These are phyloP conservation scores for Magnaporthiopsis poae DNA, from an alignment of 2,329 filamentous ascomycete species.

Conservation along the genomic window DNA sequence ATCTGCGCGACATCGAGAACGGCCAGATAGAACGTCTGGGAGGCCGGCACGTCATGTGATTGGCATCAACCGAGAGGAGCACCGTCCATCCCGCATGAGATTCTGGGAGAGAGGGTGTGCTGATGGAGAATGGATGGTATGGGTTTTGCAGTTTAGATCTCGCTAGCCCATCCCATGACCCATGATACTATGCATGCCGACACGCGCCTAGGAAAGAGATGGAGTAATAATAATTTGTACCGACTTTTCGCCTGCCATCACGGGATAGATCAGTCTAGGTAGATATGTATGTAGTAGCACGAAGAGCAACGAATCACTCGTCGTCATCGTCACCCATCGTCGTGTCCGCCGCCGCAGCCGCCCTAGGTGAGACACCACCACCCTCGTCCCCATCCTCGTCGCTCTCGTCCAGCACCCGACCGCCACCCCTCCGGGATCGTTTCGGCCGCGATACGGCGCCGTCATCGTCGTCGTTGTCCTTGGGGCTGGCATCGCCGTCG, in stretches of 20 bases:
- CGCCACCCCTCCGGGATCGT: slow-evolving; percentile 36
- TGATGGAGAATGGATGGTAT: too few relatives aligned
- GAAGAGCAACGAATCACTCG: slow-evolving; percentile 12
- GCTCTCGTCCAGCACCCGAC: slow-evolving; percentile 42
- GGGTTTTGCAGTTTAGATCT: too few relatives aligned
- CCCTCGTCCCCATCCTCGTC: slow-evolving; percentile 42
- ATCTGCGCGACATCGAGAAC: too few relatives aligned
- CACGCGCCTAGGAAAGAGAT: neutral
- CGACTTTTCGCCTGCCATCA: neutral
- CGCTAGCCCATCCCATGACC: too few relatives aligned
- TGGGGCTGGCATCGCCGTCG: slow-evolving; percentile 27
- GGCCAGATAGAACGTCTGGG: too few relatives aligned
- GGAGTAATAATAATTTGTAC: neutral
- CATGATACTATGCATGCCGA: too few relatives aligned
- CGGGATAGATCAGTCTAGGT: slow-evolving; percentile 1
- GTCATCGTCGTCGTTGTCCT: slow-evolving; percentile 37
- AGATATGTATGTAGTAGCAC: neutral
- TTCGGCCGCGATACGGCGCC: slow-evolving; percentile 29
- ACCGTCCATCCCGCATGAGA: too few relatives aligned
- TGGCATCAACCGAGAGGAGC: too few relatives aligned
- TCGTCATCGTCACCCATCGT: slow-evolving; percentile 25
- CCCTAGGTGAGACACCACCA: slow-evolving; percentile 15
- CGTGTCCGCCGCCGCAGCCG: slow-evolving; percentile 18
- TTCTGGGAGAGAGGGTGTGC: too few relatives aligned
- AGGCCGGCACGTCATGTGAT: too few relatives aligned